phyloP scores from a whole-genome alignment of 2,329 filamentous ascomycete genomes.

The Penicillium sp. region DNA sequence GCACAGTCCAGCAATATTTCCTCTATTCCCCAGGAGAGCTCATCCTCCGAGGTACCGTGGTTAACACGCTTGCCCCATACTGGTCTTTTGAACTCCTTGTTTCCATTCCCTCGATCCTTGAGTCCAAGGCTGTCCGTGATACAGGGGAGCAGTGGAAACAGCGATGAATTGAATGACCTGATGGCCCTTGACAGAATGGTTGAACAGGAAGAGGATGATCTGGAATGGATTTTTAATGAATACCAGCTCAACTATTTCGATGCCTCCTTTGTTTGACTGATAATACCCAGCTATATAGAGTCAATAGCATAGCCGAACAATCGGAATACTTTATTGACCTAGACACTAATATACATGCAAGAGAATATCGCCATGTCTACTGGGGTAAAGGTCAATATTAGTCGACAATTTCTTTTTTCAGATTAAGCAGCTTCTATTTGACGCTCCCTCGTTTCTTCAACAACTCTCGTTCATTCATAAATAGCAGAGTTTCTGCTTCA shows the following conservation, averaged over 20 bases:
- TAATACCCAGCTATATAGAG: no score
- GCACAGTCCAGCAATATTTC: neutral
- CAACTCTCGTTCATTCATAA: no score
- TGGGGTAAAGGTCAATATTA: no score
- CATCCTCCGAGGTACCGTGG: neutral
- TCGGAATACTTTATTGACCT: no score
- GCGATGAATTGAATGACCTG: neutral
- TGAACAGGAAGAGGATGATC: slow-evolving; percentile 2
- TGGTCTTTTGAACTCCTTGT: slow-evolving; percentile 2
- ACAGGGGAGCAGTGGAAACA: neutral
- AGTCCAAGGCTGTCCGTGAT: slow-evolving; percentile 4
- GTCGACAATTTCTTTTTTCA: no score
- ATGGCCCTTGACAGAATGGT: slow-evolving; percentile 1
- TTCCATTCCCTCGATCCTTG: slow-evolving; percentile 2
- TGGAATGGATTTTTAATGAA: slow-evolving; percentile 9
- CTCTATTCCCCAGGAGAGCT: neutral
- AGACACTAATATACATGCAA: no score
- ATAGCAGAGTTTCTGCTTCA: no score
- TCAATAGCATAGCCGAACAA: no score
- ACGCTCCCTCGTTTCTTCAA: no score
- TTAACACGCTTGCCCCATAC: neutral
- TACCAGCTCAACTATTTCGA: slow-evolving; percentile 3
- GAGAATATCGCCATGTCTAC: no score
- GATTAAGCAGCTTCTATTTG: no score
- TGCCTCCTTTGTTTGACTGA: neutral